These are phyloP conservation scores for Biscogniauxia marginata DNA, from an alignment of 2,329 filamentous ascomycete species.

Conservation along the genomic window DNA sequence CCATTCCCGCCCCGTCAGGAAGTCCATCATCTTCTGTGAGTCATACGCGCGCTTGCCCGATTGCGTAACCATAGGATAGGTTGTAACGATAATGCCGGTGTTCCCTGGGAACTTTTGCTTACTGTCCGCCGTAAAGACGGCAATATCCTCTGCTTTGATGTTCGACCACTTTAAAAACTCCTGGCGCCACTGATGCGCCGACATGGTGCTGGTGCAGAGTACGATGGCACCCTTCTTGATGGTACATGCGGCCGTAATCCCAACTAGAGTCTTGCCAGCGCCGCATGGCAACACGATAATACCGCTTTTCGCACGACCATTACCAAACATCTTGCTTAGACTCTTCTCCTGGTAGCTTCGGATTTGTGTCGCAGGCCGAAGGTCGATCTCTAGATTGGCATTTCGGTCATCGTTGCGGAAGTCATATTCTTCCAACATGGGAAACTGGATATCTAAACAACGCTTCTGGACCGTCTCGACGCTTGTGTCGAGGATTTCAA, in stretches of 20 bases:
- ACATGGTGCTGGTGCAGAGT: constrained; percentile 96
- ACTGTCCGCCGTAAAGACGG: constrained; percentile 90
- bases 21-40: constrained; percentile 96
- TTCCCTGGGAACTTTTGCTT: constrained; percentile 82
- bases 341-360: constrained; percentile 95
- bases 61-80: constrained; percentile 98
- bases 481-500: constrained; percentile 79
- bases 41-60: constrained; percentile 85
- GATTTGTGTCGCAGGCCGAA: constrained; percentile 86
- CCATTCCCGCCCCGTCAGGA: constrained; percentile 87
- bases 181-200: constrained; percentile 91
- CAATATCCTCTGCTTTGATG: constrained; percentile 87
- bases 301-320: constrained; percentile 92
- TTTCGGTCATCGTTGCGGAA: constrained; percentile 90
- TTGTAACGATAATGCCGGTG: constrained; percentile 95
- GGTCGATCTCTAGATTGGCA: constrained; percentile 87
- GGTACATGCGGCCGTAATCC: constrained; percentile 96
- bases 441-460: constrained; percentile 81
- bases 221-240: constrained; percentile 97
- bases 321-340: constrained; percentile 98
- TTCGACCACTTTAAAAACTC: constrained; percentile 99
- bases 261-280: constrained; percentile 94
- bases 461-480: constrained; percentile 88
- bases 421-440: constrained; percentile 94
- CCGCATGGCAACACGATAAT: constrained; percentile 97